Evolutionary conservation across 2,329 filamentous ascomycete genomes (phyloP).

Genomic region (Didymella exigua): DNA sequence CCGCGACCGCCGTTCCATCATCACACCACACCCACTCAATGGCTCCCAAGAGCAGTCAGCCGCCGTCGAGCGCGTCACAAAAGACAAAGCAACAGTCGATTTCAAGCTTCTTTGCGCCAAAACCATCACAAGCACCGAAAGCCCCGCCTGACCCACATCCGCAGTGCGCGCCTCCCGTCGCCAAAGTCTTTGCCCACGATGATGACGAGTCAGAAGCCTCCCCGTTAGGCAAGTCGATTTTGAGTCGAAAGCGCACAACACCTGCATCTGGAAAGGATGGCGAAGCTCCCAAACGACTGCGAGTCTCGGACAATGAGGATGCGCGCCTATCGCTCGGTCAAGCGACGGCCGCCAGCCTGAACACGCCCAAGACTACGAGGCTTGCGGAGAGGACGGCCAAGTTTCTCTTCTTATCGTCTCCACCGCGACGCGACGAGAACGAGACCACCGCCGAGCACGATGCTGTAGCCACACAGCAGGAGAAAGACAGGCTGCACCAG

Average conservation of each 20-base stretch:
- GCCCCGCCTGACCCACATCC: neutral
- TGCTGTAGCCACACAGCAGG: conserved; percentile 59
- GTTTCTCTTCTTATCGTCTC: conserved; percentile 63
- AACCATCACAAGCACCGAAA: conserved; percentile 34
- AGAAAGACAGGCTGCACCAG: conserved; percentile 75
- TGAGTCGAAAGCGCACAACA: conserved; percentile 33
- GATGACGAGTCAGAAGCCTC: conserved; percentile 18
- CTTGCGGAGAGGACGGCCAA: conserved; percentile 60
- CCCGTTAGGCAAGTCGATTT: neutral
- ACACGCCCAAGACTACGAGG: conserved; percentile 42
- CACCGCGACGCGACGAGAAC: conserved; percentile 41
- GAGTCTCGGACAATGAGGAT: conserved; percentile 24
- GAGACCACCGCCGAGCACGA: conserved; percentile 51
- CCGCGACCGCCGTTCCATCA: neutral
- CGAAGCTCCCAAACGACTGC: conserved; percentile 49
- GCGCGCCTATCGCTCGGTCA: conserved; percentile 31
- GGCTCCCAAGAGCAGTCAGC: conserved; percentile 46
- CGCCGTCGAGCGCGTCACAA: conserved; percentile 43
- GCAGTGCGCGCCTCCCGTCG: conserved; percentile 30
- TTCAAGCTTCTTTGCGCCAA: conserved; percentile 77
- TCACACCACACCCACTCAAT: conserved; percentile 30
- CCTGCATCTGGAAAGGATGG: conserved; percentile 50
- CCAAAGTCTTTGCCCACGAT: conserved; percentile 12
- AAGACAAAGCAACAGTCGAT: conserved; percentile 78
- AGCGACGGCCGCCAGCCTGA: conserved; percentile 29